These are phyloP conservation scores for Dendrothele bispora DNA, from an alignment of 768 basidiomycete species.

Conservation along the genomic window DNA sequence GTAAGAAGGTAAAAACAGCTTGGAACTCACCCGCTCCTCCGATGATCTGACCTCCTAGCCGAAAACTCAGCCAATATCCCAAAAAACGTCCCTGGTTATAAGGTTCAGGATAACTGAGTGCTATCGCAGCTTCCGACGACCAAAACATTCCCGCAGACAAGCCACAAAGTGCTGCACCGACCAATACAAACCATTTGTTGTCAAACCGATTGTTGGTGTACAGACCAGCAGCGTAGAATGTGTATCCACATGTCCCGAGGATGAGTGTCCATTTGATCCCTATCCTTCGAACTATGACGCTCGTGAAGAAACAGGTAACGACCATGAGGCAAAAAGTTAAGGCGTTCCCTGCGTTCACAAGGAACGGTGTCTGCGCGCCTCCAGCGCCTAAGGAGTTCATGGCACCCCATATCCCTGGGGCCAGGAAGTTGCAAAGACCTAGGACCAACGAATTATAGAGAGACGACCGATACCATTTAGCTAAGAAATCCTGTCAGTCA, in stretches of 20 bases:
- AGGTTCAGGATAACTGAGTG: conserved; percentile 11
- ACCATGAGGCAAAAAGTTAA: conserved; percentile 3
- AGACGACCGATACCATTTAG: conserved; percentile 8
- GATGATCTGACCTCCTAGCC: conserved; percentile 1
- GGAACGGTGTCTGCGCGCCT: conserved; percentile 2
- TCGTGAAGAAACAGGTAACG: conserved; percentile 2
- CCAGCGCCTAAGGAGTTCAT: conserved; percentile 14
- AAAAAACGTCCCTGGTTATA: background rate
- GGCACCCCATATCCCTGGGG: conserved; percentile 10
- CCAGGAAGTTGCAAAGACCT: conserved; percentile 6
- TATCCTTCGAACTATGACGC: background rate
- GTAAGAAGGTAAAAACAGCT: no score
- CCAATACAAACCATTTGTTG: conserved; percentile 3
- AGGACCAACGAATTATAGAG: conserved; percentile 7
- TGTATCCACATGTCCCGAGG: conserved; percentile 8
- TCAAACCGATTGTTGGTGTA: conserved; percentile 11
- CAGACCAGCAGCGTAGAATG: conserved; percentile 8
- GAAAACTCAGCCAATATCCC: conserved; percentile 3
- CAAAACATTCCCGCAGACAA: conserved; percentile 7
- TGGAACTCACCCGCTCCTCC: no score
- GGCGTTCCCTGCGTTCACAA: conserved; percentile 11
- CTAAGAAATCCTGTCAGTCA: background rate
- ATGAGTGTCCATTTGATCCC: conserved; percentile 4
- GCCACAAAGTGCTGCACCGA: conserved; percentile 3
- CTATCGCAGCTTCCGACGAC: conserved; percentile 11